Evolutionary conservation across 2,329 filamentous ascomycete genomes (phyloP), one percentile per base, ranked within the genome.

Genomic region (Hypoxylon sp.): DNA sequence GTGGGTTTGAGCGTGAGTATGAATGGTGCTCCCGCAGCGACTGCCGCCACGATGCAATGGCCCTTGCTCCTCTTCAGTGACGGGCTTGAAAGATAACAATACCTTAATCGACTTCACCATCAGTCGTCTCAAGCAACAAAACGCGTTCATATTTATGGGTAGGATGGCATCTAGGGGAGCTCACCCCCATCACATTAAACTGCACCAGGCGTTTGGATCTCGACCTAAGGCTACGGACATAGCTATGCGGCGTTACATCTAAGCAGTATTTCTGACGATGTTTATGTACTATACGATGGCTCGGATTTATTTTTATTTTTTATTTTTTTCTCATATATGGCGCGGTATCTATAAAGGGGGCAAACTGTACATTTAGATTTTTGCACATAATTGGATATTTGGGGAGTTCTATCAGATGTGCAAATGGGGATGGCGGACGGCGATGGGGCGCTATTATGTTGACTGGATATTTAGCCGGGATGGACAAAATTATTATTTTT

Each of bases 31-130:
- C 52, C 71, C n/a, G 66, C 74, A 9, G 65, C 76, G 6, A 73
- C 73, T 3, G 67, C 74, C 5, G 70, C 75, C 3, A 69, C 71
- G 6, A 73, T 77, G 73, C 77, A 78, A 52, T 79, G 77, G 77
- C 77, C 77, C 2, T 61, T 79, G 24, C 46, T 79, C 11, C 60
- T 78, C 5, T 79, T 79, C 51, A 74, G 74, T 9, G 75, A 79
- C 33, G 76, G 76, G 6, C 74, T 46, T 78, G 70, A 73, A 57
- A 63, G 13, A 42, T 22, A 17, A 22, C 26, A 35, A 22, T 13
- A 14, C 54, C 13, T 22, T n/a, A 54, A 17, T n/a, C 31, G 9
- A 63, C 44, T 37, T 10, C 13, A 10, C 35, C 35, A 46, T 14
- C 35, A 63, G 46, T n/a, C 26, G 19, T 47, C 46, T 24, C 51